Evolutionary conservation across 441 rosid genomes (phyloP).

Genomic region (Populus hybrid): DNA sequence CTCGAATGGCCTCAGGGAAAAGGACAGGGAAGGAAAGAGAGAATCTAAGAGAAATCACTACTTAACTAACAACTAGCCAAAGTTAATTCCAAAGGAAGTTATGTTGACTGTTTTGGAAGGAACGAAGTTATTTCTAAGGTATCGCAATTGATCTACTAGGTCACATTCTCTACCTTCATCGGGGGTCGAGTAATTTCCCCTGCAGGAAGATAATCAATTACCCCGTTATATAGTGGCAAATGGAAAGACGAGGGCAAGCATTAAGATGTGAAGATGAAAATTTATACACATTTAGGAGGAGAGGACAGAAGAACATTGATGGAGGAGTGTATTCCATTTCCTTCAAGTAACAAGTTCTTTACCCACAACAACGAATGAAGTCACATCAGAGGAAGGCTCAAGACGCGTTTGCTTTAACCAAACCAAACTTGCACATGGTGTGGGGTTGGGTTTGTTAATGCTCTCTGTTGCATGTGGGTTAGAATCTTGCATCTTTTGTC

Average conservation of each 20-base stretch:
- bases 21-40: neutral
- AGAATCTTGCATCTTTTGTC: neutral
- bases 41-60: neutral
- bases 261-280: neutral
- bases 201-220: neutral
- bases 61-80: neutral
- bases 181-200: neutral
- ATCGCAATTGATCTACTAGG: no score
- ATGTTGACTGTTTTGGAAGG: no score
- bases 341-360: neutral
- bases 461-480: neutral
- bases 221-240: neutral
- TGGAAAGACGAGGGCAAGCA: neutral
- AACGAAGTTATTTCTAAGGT: no score
- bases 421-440: neutral
- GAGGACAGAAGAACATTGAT: no score
- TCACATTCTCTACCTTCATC: no score
- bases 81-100: neutral
- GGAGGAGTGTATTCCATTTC: neutral
- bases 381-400: neutral
- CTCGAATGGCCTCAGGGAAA: neutral
- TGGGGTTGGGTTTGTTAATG: neutral
- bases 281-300: neutral
- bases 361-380: neutral
- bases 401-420: neutral